Evolutionary conservation across 148 eudicot genomes (phyloP).

Genomic region (Chenopodium suecicum): DNA sequence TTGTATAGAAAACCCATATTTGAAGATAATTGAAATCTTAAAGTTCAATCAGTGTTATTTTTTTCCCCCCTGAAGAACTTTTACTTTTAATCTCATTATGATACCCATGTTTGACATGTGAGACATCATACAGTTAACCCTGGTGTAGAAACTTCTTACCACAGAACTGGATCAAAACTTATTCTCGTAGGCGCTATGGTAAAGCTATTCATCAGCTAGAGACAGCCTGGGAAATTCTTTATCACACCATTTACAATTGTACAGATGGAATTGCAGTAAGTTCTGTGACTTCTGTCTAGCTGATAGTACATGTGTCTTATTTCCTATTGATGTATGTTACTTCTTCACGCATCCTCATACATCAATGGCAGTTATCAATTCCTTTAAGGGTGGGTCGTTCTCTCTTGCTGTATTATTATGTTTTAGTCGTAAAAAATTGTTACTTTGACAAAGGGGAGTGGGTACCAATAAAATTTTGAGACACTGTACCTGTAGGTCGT

Average conservation of each 20-base stretch:
- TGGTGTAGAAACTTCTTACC: no score
- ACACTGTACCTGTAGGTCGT: background rate
- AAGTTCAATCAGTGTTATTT: no score
- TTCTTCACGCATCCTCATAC: background rate
- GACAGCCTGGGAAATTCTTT: slow-evolving; percentile 90
- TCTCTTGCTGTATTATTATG: background rate
- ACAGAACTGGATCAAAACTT: slow-evolving; percentile 84
- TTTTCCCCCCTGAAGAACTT: no score
- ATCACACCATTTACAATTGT: slow-evolving; percentile 81
- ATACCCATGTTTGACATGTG: no score
- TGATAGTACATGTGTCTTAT: background rate
- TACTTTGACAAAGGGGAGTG: background rate
- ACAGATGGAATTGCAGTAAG: slow-evolving; percentile 94
- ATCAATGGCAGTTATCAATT: background rate
- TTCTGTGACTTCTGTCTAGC: slow-evolving; percentile 13
- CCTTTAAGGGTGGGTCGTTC: background rate
- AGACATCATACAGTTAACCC: no score
- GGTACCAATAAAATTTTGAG: background rate
- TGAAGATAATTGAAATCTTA: no score
- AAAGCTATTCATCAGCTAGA: slow-evolving; percentile 60
- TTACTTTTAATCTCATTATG: no score
- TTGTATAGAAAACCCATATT: no score
- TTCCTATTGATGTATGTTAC: background rate
- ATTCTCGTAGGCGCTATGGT: slow-evolving; percentile 87
- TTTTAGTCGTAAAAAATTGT: background rate